Base-by-base conservation (phyloP, 257 asterid genomes). In the Leptodermis oblonga region DNA sequence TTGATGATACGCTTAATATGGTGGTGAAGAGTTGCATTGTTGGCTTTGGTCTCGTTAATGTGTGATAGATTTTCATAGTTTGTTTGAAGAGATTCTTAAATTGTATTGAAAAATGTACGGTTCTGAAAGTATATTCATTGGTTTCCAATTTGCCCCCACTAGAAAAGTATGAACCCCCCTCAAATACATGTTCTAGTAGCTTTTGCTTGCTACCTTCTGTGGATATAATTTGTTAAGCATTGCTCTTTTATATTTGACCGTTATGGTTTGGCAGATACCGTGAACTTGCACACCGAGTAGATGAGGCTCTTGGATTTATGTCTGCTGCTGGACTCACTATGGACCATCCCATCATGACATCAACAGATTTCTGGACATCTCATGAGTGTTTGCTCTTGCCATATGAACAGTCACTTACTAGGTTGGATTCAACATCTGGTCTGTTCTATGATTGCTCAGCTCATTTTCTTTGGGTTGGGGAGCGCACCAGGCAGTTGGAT, bases 261-360 rank as follows among this genome's bases (percentile, higher is more conserved):
- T 70, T 73, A 39, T 73, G 61, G 62, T 68, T 65, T 63, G 65
- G 62, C 80, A 88, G 95, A 78, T 89, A 89, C 75, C 93, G 86
- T 14, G 96, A 89, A 74, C 83, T 89, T 45, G 96, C 93, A 45
- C 51, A 79, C 72, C 78, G 96, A 34, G 96, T 89, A 31, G 96
- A 89, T 36, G 96, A 89, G 85, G 93, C 96, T 51, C 81, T 89
- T 26, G 96, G 96, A 54, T 89, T 89, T 73, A 89, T 89, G 96
- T 54, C 84, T 67, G 96, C 96, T 65, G 88, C 96, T 51, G 96
- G 96, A 37, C 90, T 86, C 43, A 86, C 91, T 9, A 64, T 78
- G 82, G 93, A 89, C 69, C 91, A 89, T 76, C 91, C 96, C 11
- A 80, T 83, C 52, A 89, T 86, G 96, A 76, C 72, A 41, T 77